phyloP scores from a whole-genome alignment of 2,329 filamentous ascomycete genomes.

The Cladophialophora carrionii region DNA sequence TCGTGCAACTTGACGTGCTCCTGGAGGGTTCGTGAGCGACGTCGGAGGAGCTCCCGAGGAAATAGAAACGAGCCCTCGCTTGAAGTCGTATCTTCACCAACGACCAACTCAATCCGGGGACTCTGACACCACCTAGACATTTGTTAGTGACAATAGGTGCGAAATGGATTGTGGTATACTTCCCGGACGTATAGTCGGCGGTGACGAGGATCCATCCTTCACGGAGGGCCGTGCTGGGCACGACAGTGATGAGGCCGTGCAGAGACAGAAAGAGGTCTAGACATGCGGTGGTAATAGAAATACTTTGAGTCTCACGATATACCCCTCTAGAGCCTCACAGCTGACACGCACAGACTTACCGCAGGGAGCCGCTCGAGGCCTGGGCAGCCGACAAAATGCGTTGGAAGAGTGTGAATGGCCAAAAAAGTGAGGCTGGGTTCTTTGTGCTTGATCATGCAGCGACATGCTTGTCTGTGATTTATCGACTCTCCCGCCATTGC shows the following conservation, averaged over 20 bases:
- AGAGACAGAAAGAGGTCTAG: neutral
- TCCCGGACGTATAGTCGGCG: constrained; percentile 25
- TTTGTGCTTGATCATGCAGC: constrained; percentile 3
- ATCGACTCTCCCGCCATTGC: neutral
- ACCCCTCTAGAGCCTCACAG: constrained; percentile 1
- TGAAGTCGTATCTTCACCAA: constrained; percentile 3
- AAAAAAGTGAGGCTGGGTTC: constrained; percentile 6
- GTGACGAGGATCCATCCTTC: constrained; percentile 17
- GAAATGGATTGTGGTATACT: neutral
- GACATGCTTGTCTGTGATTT: neutral
- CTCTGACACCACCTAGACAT: constrained; percentile 30
- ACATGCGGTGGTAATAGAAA: constrained; percentile 1
- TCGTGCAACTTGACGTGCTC: constrained; percentile 6
- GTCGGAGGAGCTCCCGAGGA: constrained; percentile 27
- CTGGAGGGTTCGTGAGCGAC: constrained; percentile 28
- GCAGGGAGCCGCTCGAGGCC: neutral
- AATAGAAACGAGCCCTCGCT: constrained; percentile 11
- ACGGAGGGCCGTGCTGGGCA: neutral
- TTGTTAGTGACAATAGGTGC: neutral
- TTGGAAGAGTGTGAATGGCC: constrained; percentile 1
- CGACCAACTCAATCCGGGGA: constrained; percentile 19
- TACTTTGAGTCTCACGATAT: neutral
- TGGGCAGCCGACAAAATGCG: neutral
- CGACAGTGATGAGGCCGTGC: neutral
- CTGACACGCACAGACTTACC: neutral